Conservation (phyloP, 106 monocot genomes). For the Acorus gramineus region DNA sequence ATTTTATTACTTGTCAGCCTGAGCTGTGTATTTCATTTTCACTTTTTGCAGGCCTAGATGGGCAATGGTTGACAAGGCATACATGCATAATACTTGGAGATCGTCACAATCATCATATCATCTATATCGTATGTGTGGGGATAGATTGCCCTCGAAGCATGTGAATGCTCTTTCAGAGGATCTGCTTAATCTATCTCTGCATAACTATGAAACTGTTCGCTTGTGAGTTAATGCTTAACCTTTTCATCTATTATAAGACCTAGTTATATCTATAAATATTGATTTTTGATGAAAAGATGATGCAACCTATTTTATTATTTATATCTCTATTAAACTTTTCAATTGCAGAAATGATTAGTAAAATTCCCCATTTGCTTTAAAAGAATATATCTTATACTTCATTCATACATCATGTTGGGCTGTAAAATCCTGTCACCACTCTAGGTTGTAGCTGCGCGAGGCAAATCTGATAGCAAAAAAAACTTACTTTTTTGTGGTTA, state of each 20-base stretch:
- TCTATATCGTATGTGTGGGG: slow-evolving; percentile 48
- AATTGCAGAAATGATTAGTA: no score
- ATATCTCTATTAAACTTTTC: no score
- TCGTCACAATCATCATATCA: slow-evolving; percentile 86
- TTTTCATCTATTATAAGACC: no score
- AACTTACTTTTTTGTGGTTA: no score
- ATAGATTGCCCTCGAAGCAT: slow-evolving; percentile 51
- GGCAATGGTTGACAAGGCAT: slow-evolving; percentile 78
- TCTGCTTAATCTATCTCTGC: slow-evolving; percentile 74
- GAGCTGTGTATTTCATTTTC: slow-evolving; percentile 7
- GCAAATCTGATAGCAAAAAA: no score
- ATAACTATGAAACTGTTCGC: slow-evolving; percentile 92
- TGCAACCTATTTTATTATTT: no score
- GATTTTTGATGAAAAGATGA: not conserved
- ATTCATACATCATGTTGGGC: no score
- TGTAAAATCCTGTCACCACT: no score
- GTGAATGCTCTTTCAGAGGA: slow-evolving; percentile 65
- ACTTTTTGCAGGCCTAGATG: slow-evolving; percentile 68
- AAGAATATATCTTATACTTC: no score
- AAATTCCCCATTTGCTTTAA: no score
- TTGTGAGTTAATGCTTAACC: slow-evolving; percentile 40
- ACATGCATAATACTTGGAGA: slow-evolving; percentile 96
- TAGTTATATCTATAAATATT: not conserved
- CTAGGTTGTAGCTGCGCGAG: no score
- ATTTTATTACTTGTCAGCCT: not conserved